Evolutionary conservation across 163 green algal species (phyloP).

Genomic region (Chlorella variabilis): DNA sequence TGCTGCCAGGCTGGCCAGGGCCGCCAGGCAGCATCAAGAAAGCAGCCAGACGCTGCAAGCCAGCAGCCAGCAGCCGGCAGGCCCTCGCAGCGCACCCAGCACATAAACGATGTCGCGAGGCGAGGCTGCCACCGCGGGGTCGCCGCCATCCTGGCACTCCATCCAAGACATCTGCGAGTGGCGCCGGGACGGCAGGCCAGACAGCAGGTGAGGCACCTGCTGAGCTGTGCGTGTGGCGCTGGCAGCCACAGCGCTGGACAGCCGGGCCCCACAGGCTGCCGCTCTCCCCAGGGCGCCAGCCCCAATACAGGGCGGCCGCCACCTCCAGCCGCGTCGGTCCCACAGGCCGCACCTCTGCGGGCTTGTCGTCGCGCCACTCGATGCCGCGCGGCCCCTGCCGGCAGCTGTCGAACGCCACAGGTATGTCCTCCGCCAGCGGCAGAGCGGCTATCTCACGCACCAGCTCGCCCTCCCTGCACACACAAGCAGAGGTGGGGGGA

Average conservation of each 20-base stretch:
- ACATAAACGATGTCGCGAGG: constrained; percentile 87
- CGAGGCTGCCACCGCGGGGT: constrained; percentile 81
- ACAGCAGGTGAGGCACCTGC: too few relatives aligned
- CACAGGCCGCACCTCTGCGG: constrained; percentile 73
- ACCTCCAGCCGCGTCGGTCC: too few relatives aligned
- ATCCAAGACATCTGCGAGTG: constrained; percentile 17
- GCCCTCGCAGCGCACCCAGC: background rate
- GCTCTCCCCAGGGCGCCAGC: too few relatives aligned
- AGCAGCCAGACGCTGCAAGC: too few relatives aligned
- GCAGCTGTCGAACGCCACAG: constrained; percentile 92
- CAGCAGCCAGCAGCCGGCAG: background rate
- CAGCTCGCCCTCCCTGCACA: constrained; percentile 56
- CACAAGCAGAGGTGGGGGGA: background rate
- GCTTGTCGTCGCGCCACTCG: constrained; percentile 90
- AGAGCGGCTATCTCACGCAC: constrained; percentile 84
- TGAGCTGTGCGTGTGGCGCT: too few relatives aligned
- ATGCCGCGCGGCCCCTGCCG: constrained; percentile 85
- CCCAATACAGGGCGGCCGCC: too few relatives aligned
- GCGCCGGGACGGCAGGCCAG: background rate
- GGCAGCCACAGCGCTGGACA: too few relatives aligned
- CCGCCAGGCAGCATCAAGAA: too few relatives aligned
- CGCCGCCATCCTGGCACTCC: constrained; percentile 82
- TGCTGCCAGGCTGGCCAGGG: too few relatives aligned
- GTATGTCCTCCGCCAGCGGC: constrained; percentile 94
- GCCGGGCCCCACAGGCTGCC: too few relatives aligned